These are phyloP conservation scores for Spencermartinsiella ligniputridi DNA, from an alignment of 1,139 yeast species.

Conservation along the genomic window DNA sequence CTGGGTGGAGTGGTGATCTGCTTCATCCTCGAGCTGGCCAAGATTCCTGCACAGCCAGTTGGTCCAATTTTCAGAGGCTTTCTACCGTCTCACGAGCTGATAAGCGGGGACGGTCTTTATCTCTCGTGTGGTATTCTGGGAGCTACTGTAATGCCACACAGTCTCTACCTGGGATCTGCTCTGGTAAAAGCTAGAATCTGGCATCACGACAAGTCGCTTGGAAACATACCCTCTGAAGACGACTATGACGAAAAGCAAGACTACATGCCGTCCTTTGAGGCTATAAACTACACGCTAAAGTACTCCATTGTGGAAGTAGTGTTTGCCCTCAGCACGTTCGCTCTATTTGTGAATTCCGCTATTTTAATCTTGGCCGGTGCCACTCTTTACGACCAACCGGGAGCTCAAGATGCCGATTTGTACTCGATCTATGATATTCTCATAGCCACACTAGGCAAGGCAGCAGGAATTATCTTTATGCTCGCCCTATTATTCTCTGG, in stretches of 20 bases:
- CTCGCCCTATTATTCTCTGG: slow-evolving; percentile 72
- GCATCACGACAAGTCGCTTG: slow-evolving; percentile 46
- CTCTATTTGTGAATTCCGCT: slow-evolving; percentile 74
- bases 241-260: slow-evolving; percentile 28
- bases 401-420: slow-evolving; percentile 68
- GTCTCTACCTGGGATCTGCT: slow-evolving; percentile 70
- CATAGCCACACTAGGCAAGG: slow-evolving; percentile 55
- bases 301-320: slow-evolving; percentile 63
- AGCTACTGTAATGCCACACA: slow-evolving; percentile 83
- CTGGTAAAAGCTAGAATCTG: slow-evolving; percentile 68
- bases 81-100: slow-evolving; percentile 61
- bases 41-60: slow-evolving; percentile 45
- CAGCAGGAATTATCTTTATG: slow-evolving; percentile 74
- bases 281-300: slow-evolving; percentile 62
- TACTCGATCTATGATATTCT: slow-evolving; percentile 63
- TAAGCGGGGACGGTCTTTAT: slow-evolving; percentile 60
- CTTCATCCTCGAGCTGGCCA: slow-evolving; percentile 63
- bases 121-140: slow-evolving; percentile 76
- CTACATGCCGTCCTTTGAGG: slow-evolving; percentile 62
- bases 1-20: slow-evolving; percentile 70
- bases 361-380: slow-evolving; percentile 74
- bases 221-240: slow-evolving; percentile 32
- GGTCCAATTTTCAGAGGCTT: slow-evolving; percentile 62
- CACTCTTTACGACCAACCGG: slow-evolving; percentile 55
- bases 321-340: slow-evolving; percentile 65